phyloP scores from a whole-genome alignment of 768 basidiomycete genomes.

The Leccinum rimulosum region DNA sequence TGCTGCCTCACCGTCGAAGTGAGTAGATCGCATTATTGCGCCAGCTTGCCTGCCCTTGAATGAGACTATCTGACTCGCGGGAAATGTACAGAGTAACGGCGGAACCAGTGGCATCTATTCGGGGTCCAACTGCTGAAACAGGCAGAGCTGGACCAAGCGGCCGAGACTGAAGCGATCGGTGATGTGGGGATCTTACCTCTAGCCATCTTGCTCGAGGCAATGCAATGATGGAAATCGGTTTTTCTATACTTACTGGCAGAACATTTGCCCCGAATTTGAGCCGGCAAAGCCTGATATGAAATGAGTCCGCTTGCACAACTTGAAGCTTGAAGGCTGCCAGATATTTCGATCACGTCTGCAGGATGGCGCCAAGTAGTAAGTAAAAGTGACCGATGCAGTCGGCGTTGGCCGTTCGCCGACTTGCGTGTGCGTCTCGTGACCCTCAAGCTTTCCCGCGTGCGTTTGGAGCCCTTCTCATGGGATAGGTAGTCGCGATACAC shows the following conservation, averaged over 20 bases:
- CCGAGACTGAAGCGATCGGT: not conserved
- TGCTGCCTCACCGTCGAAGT: not conserved
- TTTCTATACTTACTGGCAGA: not conserved
- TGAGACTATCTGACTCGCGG: not conserved
- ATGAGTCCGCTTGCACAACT: constrained; percentile 36
- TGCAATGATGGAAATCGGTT: not conserved
- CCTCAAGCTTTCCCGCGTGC: no score
- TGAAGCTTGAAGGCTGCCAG: no score
- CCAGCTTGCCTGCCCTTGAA: not conserved
- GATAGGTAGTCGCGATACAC: no score
- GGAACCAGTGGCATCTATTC: no score
- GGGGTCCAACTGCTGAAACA: not conserved
- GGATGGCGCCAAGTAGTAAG: no score
- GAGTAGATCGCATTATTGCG: not conserved
- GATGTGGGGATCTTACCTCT: not conserved
- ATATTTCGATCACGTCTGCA: no score
- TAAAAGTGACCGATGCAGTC: no score
- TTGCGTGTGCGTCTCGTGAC: no score
- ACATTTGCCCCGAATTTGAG: not conserved
- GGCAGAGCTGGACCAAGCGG: no score
- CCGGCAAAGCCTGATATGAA: constrained; percentile 2
- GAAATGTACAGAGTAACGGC: not conserved
- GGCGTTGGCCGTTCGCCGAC: no score
- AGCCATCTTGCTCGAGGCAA: not conserved
- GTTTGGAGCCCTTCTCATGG: no score